These are phyloP conservation scores for Tagetes patula DNA, from an alignment of 129 eudicot species.

Conservation along the genomic window DNA sequence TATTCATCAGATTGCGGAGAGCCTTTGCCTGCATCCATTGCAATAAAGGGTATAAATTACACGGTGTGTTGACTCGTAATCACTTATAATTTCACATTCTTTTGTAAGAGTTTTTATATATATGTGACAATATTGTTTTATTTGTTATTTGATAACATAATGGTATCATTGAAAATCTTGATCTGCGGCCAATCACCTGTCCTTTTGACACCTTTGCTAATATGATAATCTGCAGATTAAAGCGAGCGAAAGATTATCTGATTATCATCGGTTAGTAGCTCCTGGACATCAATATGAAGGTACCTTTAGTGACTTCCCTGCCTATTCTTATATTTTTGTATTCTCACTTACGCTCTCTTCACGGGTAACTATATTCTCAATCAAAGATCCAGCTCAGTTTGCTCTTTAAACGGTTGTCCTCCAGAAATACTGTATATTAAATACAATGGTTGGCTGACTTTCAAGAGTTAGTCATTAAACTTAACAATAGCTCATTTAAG, in stretches of 20 bases:
- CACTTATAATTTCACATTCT: not conserved
- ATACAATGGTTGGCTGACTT: too few species aligned
- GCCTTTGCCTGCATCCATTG: conserved; percentile 78
- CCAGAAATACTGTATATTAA: not conserved
- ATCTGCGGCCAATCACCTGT: not conserved
- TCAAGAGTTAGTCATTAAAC: not conserved
- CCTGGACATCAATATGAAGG: conserved; percentile 86
- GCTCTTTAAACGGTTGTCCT: not conserved
- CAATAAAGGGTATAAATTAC: conserved; percentile 71
- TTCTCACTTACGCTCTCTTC: not conserved
- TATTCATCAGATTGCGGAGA: conserved; percentile 73
- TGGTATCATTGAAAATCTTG: conserved; percentile 1
- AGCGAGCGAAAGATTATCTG: conserved; percentile 67
- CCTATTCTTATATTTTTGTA: not conserved
- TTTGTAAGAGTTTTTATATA: too few species aligned
- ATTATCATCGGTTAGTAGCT: conserved; percentile 78
- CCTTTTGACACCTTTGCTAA: conserved; percentile 5
- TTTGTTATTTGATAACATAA: conserved; percentile 12
- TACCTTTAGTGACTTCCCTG: conserved; percentile 27
- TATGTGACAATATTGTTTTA: not conserved
- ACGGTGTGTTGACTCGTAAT: conserved; percentile 47
- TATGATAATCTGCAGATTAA: conserved; percentile 47
- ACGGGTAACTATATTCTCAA: not conserved
- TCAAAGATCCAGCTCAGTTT: not conserved
- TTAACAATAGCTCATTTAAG: not conserved